Conservation (phyloP, 2,329 filamentous ascomycete species). For the Claviceps fusiformis region DNA sequence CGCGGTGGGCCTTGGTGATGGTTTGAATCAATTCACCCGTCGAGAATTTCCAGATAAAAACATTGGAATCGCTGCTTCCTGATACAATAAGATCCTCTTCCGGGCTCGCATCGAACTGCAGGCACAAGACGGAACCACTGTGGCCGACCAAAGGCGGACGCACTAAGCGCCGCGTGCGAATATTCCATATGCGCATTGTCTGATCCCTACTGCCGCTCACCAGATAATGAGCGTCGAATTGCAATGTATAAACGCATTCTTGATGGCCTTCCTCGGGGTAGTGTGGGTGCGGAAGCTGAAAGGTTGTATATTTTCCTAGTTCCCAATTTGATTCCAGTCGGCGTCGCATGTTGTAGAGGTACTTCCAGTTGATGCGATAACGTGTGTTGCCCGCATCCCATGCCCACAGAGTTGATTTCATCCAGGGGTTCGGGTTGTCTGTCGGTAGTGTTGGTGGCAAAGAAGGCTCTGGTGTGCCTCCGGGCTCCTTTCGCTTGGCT, state of each 20-base stretch:
- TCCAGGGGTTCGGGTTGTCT: constrained; percentile 18
- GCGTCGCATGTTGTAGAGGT: constrained; percentile 78
- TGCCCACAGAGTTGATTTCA: constrained; percentile 34
- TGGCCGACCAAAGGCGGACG: constrained; percentile 65
- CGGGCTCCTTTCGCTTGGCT: constrained; percentile 24
- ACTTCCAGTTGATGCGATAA: constrained; percentile 76
- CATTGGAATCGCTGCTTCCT: constrained; percentile 80
- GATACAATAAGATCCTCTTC: constrained; percentile 89
- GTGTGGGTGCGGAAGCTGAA: constrained; percentile 77
- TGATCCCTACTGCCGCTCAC: constrained; percentile 89
- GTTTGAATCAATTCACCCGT: constrained; percentile 72
- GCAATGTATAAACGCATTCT: constrained; percentile 91
- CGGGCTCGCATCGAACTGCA: constrained; percentile 85
- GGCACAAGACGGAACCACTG: constrained; percentile 73
- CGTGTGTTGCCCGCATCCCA: constrained; percentile 34
- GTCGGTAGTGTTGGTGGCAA: constrained; percentile 16
- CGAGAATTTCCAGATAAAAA: constrained; percentile 89
- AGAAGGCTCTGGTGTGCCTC: constrained; percentile 18
- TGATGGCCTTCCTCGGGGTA: constrained; percentile 70
- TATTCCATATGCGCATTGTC: constrained; percentile 79
- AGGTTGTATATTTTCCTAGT: constrained; percentile 66
- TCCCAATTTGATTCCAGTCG: constrained; percentile 87
- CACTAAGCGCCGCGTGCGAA: constrained; percentile 66
- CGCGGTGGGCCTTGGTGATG: constrained; percentile 63
- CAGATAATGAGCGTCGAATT: constrained; percentile 72